phyloP scores from a whole-genome alignment of 345 rosid genomes.

The Populus deltoides region DNA sequence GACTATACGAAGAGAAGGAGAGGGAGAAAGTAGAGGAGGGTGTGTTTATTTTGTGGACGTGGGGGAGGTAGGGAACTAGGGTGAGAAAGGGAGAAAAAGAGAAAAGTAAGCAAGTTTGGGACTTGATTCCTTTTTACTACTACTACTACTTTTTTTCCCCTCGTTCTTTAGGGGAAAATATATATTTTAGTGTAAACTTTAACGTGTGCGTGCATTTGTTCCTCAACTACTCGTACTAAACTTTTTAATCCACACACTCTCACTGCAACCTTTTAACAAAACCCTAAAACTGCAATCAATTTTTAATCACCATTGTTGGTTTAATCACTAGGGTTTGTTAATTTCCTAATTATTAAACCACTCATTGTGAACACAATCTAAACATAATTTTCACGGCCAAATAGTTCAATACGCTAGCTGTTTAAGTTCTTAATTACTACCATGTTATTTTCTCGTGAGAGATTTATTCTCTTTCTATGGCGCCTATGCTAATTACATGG shows the following conservation, averaged over 20 bases:
- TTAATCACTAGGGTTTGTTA: conserved; percentile 5
- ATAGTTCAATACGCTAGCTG: neutral
- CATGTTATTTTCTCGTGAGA: neutral
- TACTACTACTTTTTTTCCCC: conserved; percentile 1
- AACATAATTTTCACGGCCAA: conserved; percentile 9
- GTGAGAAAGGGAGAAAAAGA: conserved; percentile 29
- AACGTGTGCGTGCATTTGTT: conserved; percentile 33
- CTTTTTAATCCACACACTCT: conserved; percentile 25
- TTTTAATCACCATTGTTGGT: neutral
- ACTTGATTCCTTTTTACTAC: conserved; percentile 26
- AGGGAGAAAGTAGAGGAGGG: conserved; percentile 30
- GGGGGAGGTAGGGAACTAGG: conserved; percentile 44
- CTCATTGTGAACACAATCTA: conserved; percentile 9
- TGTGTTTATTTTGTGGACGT: conserved; percentile 53
- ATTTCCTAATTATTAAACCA: conserved; percentile 8
- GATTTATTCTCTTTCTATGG: neutral
- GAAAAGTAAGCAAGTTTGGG: conserved; percentile 11
- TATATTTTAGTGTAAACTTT: conserved; percentile 27
- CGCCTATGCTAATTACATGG: neutral
- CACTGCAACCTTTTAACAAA: neutral
- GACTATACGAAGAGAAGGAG: conserved; percentile 15
- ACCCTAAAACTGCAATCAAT: neutral
- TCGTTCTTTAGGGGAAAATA: conserved; percentile 9
- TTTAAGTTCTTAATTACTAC: conserved; percentile 5
- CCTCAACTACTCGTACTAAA: conserved; percentile 40